Conservation (phyloP, 2,329 filamentous ascomycete genomes). For the Cephalotrichum gorgonifer region DNA sequence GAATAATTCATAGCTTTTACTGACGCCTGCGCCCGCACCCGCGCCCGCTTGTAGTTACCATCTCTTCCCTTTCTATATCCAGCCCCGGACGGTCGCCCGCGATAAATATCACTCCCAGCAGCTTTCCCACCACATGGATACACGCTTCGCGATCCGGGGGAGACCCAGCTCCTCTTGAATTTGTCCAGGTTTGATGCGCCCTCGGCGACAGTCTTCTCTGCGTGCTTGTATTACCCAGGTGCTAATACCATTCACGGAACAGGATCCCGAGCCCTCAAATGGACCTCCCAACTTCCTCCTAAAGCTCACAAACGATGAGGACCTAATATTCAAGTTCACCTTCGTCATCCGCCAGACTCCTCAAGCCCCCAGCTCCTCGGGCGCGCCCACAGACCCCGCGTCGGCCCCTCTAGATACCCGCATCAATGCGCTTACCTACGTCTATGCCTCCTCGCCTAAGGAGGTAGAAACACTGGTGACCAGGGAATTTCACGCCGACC, state of each 20-base stretch:
- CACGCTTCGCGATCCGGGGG: conserved; percentile 59
- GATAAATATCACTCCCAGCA: conserved; percentile 71
- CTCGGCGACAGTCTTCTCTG: conserved; percentile 5
- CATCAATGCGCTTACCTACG: conserved; percentile 84
- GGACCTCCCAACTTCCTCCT: conserved; percentile 64
- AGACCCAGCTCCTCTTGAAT: conserved; percentile 74
- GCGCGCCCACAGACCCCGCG: conserved; percentile 38
- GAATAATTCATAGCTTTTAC: conserved; percentile 8
- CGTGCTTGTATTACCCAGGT: not conserved
- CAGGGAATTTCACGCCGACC: conserved; percentile 90
- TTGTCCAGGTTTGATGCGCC: conserved; percentile 63
- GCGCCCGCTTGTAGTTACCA: conserved; percentile 53
- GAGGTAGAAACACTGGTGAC: conserved; percentile 93
- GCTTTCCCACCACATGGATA: conserved; percentile 74
- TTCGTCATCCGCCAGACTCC: conserved; percentile 60
- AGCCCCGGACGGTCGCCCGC: conserved; percentile 70
- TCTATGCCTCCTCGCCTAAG: conserved; percentile 73
- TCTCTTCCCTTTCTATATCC: conserved; percentile 73
- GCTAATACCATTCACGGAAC: not conserved
- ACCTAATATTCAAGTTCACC: conserved; percentile 85
- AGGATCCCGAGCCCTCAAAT: conserved; percentile 66
- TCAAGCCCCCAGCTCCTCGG: conserved; percentile 20
- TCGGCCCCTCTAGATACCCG: conserved; percentile 53
- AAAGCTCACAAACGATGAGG: conserved; percentile 82
- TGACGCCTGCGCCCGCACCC: conserved; percentile 6